These are phyloP conservation scores for Myxozyma melibiosi DNA, from an alignment of 805 yeast species.

Conservation along the genomic window DNA sequence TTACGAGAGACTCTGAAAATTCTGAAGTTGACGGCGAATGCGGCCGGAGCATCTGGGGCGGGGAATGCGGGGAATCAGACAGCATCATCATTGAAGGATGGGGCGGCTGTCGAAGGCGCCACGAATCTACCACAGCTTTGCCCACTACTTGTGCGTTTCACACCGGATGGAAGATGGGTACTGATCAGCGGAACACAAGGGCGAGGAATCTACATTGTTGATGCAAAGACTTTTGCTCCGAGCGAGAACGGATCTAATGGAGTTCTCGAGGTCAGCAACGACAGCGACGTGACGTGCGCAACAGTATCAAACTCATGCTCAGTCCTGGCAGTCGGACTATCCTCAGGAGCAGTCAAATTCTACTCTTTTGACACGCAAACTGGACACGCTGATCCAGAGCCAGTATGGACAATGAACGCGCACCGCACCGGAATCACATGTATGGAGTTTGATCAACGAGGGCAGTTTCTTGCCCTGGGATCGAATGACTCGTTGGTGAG, in stretches of 20 bases:
- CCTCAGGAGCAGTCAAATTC: constrained; percentile 49
- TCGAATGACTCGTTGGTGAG: constrained; percentile 60
- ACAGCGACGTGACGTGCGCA: constrained; percentile 40
- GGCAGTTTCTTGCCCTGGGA: constrained; percentile 55
- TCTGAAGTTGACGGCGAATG: background rate
- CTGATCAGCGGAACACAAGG: background rate
- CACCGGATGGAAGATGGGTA: constrained; percentile 24
- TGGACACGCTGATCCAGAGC: constrained; percentile 7
- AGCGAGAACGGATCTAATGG: background rate
- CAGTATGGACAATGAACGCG: constrained; percentile 41
- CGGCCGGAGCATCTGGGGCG: background rate
- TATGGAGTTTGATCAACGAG: constrained; percentile 56
- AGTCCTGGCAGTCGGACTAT: constrained; percentile 52
- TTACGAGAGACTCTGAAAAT: constrained; percentile 37
- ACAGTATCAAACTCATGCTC: constrained; percentile 43
- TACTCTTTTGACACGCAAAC: constrained; percentile 23
- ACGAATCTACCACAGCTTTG: background rate
- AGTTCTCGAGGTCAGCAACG: constrained; percentile 9
- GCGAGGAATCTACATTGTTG: background rate
- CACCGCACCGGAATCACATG: constrained; percentile 57
- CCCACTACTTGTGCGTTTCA: constrained; percentile 9
- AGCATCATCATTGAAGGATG: background rate
- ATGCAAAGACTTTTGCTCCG: background rate
- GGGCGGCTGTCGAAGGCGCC: constrained; percentile 37
- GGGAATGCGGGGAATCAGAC: background rate